Evolutionary conservation across 345 rosid species (phyloP).

Genomic region (Aquilaria malaccensis): DNA sequence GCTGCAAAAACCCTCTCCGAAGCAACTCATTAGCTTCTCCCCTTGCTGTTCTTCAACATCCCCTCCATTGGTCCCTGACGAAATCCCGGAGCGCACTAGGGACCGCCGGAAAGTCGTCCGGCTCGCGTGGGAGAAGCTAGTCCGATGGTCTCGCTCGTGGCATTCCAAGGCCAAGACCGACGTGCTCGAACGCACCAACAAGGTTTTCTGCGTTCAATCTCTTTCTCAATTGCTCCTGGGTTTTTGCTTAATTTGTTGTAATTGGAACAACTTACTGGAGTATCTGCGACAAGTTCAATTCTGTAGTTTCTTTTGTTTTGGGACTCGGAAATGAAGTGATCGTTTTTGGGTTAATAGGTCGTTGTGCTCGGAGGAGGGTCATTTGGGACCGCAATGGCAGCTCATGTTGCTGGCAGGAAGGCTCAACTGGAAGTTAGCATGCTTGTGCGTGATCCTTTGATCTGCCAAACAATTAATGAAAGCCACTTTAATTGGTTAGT

Average conservation of each 20-base stretch:
- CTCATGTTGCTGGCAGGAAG: slow-evolving; percentile 76
- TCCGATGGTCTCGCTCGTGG: slow-evolving; percentile 89
- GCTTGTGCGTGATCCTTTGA: slow-evolving; percentile 71
- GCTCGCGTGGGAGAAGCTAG: slow-evolving; percentile 85
- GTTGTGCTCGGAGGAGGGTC: slow-evolving; percentile 98
- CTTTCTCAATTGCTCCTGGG: neutral
- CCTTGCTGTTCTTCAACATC: slow-evolving; percentile 25
- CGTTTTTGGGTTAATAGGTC: slow-evolving; percentile 36
- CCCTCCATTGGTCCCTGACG: slow-evolving; percentile 1
- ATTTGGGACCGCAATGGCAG: slow-evolving; percentile 94
- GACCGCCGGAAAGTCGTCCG: slow-evolving; percentile 67
- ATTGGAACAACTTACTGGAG: neutral
- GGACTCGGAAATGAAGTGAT: neutral
- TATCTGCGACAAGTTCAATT: no score
- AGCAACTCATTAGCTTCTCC: slow-evolving; percentile 9
- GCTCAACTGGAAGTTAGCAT: slow-evolving; percentile 60
- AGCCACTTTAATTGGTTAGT: slow-evolving; percentile 49
- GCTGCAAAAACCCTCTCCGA: slow-evolving; percentile 19
- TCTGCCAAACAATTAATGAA: slow-evolving; percentile 64
- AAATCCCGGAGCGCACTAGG: slow-evolving; percentile 22
- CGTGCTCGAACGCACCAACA: slow-evolving; percentile 69
- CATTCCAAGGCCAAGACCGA: slow-evolving; percentile 71
- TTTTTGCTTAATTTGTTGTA: neutral
- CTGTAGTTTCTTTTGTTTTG: no score
- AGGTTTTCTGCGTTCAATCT: slow-evolving; percentile 30